phyloP scores from a whole-genome alignment of 1,139 yeast species.

The Spathaspora sp. region DNA sequence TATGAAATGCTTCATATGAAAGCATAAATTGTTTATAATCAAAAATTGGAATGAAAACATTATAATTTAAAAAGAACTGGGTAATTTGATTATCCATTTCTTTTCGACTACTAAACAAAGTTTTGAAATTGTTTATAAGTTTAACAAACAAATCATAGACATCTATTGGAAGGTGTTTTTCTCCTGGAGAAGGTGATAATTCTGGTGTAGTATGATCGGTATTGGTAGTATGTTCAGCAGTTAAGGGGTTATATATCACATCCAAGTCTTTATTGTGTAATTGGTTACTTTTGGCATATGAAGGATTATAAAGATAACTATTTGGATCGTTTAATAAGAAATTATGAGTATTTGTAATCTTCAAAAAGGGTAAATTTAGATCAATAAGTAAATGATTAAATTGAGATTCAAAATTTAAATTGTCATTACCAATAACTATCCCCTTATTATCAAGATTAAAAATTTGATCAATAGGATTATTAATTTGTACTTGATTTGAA shows the following conservation, averaged over 20 bases:
- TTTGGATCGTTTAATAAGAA: constrained; percentile 45
- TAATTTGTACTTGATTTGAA: constrained; percentile 30
- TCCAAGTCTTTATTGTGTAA: constrained; percentile 43
- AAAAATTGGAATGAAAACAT: constrained; percentile 59
- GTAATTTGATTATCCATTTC: constrained; percentile 54
- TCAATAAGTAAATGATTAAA: constrained; percentile 48
- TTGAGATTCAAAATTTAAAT: constrained; percentile 49
- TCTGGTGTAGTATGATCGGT: constrained; percentile 1
- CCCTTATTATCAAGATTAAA: constrained; percentile 48
- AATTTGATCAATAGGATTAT: constrained; percentile 50
- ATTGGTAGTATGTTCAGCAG: constrained; percentile 20
- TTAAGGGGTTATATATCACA: constrained; percentile 44
- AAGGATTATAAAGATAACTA: constrained; percentile 44
- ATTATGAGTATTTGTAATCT: constrained; percentile 49
- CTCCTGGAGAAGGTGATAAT: constrained; percentile 15
- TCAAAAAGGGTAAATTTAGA: constrained; percentile 45
- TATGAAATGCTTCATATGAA: constrained; percentile 55
- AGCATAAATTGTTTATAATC: constrained; percentile 59
- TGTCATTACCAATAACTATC: constrained; percentile 48
- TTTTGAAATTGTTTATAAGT: constrained; percentile 47
- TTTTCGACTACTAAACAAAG: constrained; percentile 40
- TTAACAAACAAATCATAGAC: constrained; percentile 47
- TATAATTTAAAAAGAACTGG: constrained; percentile 56
- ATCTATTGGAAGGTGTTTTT: constrained; percentile 31
- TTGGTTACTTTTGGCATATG: constrained; percentile 39